Evolutionary conservation across 2,329 filamentous ascomycete genomes (phyloP).

Genomic region (Bisporella sp.): DNA sequence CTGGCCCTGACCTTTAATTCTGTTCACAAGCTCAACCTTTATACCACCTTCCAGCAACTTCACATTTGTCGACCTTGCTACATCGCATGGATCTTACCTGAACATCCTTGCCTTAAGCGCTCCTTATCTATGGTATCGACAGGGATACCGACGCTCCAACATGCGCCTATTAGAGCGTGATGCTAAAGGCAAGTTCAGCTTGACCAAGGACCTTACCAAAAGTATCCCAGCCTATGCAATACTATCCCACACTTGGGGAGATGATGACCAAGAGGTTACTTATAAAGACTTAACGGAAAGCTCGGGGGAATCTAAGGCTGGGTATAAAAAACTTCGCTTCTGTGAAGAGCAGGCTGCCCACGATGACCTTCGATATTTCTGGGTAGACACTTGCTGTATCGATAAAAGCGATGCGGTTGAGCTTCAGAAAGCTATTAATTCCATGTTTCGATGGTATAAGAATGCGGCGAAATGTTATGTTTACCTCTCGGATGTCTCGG

Average conservation of each 20-base stretch:
- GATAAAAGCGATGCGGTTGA: not conserved
- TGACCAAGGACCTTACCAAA: constrained; percentile 3
- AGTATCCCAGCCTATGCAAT: constrained; percentile 4
- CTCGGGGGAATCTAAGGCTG: not conserved
- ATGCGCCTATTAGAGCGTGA: constrained; percentile 2
- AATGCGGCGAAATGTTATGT: not conserved
- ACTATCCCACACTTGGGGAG: constrained; percentile 6
- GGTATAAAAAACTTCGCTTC: not conserved
- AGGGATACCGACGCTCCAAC: not conserved
- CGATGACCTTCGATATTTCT: not conserved
- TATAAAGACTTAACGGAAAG: constrained; percentile 2
- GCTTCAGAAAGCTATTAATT: not conserved
- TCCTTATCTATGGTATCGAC: not conserved
- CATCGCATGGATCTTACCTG: not conserved
- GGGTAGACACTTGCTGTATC: too few relatives aligned
- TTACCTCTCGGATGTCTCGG: too few relatives aligned
- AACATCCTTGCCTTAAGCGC: not conserved
- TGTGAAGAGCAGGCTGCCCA: not conserved
- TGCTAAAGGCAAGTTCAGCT: not conserved
- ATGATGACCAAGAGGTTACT: constrained; percentile 4
- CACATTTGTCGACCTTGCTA: too few relatives aligned
- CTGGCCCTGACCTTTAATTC: too few relatives aligned
- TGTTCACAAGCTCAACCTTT: too few relatives aligned
- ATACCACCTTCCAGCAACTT: too few relatives aligned
- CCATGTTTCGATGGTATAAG: not conserved